phyloP scores from a whole-genome alignment of 2,329 filamentous ascomycete genomes.

The Keithomyces neogunnii region DNA sequence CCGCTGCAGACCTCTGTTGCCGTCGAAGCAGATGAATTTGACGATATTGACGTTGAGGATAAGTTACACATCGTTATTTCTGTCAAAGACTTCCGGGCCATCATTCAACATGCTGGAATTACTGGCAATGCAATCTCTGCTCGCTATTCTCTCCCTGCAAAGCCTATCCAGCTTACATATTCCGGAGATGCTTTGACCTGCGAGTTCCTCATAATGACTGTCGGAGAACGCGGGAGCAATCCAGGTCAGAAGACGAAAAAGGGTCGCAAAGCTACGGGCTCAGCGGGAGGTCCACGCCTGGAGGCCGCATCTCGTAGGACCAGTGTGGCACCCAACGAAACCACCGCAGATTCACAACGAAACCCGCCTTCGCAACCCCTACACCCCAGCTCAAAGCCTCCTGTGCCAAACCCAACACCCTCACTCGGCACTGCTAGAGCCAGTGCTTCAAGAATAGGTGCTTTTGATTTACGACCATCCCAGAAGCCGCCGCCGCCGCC shows the following conservation, averaged over 20 bases:
- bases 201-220: conserved; percentile 77
- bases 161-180: conserved; percentile 67
- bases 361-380: conserved; percentile 10
- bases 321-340: conserved; percentile 29
- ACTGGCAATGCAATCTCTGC: conserved; percentile 59
- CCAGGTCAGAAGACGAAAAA: conserved; percentile 40
- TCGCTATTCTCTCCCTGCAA: conserved; percentile 61
- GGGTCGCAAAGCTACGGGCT: conserved; percentile 30
- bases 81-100: conserved; percentile 75
- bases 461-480: conserved; percentile 41
- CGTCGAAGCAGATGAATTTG: conserved; percentile 68
- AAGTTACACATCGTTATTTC: conserved; percentile 72
- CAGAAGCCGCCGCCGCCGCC: conserved; percentile 46
- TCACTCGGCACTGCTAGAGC: conserved; percentile 24
- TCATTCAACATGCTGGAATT: conserved; percentile 66
- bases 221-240: conserved; percentile 53
- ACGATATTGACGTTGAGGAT: conserved; percentile 64
- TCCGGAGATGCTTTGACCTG: conserved; percentile 58
- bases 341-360: conserved; percentile 13
- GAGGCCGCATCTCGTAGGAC: conserved; percentile 39
- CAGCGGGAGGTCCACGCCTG: conserved; percentile 31
- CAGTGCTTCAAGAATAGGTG: conserved; percentile 24
- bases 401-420: conserved; percentile 21
- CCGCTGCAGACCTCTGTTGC: conserved; percentile 73
- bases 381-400: background rate